phyloP scores from a whole-genome alignment of 2,329 filamentous ascomycete species.

The Alternaria triticimaculans region DNA sequence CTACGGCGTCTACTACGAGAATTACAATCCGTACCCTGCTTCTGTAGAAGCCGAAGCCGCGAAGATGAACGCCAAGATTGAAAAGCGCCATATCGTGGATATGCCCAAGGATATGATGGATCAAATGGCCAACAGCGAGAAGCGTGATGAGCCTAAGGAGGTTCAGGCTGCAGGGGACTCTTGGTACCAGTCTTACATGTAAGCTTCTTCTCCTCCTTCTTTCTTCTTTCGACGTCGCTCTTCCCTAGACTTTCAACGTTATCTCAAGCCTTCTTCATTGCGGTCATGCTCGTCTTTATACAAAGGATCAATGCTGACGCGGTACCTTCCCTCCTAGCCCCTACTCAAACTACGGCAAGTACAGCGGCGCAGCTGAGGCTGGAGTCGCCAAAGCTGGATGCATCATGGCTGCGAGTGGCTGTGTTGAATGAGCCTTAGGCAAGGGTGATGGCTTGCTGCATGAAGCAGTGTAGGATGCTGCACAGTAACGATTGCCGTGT shows the following conservation, averaged over 20 bases:
- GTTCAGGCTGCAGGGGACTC: not conserved
- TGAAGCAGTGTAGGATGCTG: not conserved
- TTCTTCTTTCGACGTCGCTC: not conserved
- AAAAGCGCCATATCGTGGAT: not conserved
- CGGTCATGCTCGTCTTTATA: not conserved
- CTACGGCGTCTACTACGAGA: not conserved
- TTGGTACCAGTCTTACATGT: not conserved
- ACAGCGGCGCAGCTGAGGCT: not conserved
- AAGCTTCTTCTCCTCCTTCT: not conserved
- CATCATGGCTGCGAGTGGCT: not conserved
- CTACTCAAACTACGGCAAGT: not conserved
- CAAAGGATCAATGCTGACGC: not conserved
- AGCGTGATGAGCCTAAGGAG: not conserved
- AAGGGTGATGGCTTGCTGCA: not conserved
- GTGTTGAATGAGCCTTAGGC: not conserved
- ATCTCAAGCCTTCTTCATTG: not conserved
- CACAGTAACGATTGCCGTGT: not conserved
- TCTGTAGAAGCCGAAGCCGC: constrained; percentile 1
- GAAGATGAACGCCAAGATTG: not conserved
- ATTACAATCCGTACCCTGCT: not conserved
- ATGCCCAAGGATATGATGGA: constrained; percentile 3
- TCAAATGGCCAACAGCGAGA: not conserved
- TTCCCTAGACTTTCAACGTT: too few relatives aligned
- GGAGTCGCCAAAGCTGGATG: not conserved
- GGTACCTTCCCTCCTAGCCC: not conserved